phyloP scores from a whole-genome alignment of 2,329 filamentous ascomycete genomes.

The Daldinia eschscholtzii region DNA sequence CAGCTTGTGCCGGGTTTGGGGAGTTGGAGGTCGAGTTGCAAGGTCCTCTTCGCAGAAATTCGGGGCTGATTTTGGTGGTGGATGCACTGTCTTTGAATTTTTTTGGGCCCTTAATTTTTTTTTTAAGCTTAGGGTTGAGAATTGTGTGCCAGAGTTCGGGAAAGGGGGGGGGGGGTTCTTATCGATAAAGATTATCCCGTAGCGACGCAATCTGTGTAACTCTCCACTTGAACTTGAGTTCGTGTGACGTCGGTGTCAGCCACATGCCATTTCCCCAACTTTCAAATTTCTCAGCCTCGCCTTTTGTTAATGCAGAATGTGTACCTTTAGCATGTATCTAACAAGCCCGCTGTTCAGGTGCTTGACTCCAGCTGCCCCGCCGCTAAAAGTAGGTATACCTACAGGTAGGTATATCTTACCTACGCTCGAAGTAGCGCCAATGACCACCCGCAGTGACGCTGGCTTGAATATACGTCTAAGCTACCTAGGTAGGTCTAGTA shows the following conservation, averaged over 20 bases:
- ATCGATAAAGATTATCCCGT: slow-evolving; percentile 38
- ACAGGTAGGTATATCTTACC: slow-evolving; percentile 17
- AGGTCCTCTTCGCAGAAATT: slow-evolving; percentile 38
- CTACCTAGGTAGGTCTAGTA: not conserved
- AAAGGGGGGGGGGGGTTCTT: slow-evolving; percentile 8
- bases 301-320: slow-evolving; percentile 15
- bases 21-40: slow-evolving; percentile 26
- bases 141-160: slow-evolving; percentile 47
- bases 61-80: slow-evolving; percentile 45
- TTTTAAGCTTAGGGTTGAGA: slow-evolving; percentile 51
- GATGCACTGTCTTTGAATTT: slow-evolving; percentile 47
- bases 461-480: not conserved
- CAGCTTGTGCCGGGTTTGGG: slow-evolving; percentile 32
- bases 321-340: no score
- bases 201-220: slow-evolving; percentile 28
- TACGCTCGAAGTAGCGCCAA: not conserved
- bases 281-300: slow-evolving; percentile 40
- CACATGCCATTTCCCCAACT: slow-evolving; percentile 36
- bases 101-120: slow-evolving; percentile 46
- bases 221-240: not conserved
- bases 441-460: not conserved
- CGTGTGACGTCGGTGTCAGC: slow-evolving; percentile 42
- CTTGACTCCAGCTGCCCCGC: slow-evolving; percentile 29
- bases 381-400: slow-evolving; percentile 12
- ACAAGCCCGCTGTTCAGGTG: not conserved